A percentile compares a stretch with the other conserved stretches of the same genome.
phyloP scores from a whole-genome alignment of 345 rosid genomes.

The Cardiospermum halicacabum region DNA sequence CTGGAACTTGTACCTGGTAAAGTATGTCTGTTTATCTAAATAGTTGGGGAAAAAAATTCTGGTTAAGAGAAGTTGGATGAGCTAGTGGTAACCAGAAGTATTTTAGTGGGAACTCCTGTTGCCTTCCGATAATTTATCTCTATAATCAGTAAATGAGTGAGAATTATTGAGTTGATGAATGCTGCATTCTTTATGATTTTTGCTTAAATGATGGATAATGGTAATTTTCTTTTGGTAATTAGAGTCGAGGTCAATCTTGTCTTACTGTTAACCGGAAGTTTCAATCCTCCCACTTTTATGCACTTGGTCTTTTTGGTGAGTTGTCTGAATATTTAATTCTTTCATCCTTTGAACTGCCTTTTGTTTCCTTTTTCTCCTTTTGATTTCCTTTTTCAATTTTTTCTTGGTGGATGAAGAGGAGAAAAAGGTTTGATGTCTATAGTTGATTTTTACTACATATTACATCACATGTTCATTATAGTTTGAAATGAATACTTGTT shows the following conservation, averaged over 20 bases:
- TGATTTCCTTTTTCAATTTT: too few species aligned
- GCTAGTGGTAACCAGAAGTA: too few species aligned
- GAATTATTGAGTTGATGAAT: constrained; percentile 1
- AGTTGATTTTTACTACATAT: neutral
- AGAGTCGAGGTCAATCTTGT: constrained; percentile 49
- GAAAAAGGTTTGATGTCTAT: neutral
- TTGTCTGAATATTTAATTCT: constrained; percentile 1
- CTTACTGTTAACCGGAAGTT: constrained; percentile 82
- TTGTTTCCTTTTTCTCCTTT: too few species aligned
- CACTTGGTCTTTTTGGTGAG: constrained; percentile 87
- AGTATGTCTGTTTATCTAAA: too few species aligned
- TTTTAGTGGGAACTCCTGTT: constrained; percentile 59
- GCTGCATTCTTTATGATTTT: neutral
- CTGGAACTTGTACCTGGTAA: too few species aligned
- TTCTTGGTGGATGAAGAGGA: too few species aligned
- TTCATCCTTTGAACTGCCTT: too few species aligned
- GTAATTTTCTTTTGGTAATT: constrained; percentile 7
- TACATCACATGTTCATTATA: too few species aligned
- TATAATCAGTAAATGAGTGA: constrained; percentile 30
- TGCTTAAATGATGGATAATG: neutral
- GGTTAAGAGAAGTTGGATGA: too few species aligned
- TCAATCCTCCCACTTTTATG: constrained; percentile 98
- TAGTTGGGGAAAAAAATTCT: too few species aligned
- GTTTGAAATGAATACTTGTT: too few species aligned
- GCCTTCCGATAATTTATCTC: constrained; percentile 58